phyloP scores from a whole-genome alignment of 371 early-diverging fungal genomes.

The Polyrhizophydium stewartii region DNA sequence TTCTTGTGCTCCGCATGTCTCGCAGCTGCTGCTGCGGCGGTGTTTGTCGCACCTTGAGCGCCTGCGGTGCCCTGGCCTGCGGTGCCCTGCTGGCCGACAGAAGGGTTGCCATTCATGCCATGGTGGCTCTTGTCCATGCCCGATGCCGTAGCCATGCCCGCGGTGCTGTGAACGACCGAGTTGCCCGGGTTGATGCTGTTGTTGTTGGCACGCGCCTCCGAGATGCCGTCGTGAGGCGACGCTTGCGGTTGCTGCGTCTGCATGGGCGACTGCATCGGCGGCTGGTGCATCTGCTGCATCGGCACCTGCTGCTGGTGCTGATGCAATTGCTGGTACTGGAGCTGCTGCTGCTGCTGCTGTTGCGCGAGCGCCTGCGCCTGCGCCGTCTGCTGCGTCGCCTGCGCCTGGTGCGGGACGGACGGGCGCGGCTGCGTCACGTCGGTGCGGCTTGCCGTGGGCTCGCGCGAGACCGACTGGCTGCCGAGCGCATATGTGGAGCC shows the following conservation, averaged over 20 bases:
- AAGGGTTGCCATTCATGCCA: too few relatives aligned
- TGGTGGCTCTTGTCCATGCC: too few relatives aligned
- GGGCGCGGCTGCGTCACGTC: neutral
- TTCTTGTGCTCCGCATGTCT: constrained; percentile 9
- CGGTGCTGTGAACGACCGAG: neutral
- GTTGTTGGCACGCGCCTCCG: too few relatives aligned
- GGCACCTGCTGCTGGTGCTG: constrained; percentile 5
- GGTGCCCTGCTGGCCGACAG: too few relatives aligned
- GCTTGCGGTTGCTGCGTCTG: neutral
- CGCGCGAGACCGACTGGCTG: neutral
- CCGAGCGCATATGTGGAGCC: neutral
- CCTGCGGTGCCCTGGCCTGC: too few relatives aligned
- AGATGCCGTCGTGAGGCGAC: neutral
- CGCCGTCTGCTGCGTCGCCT: constrained; percentile 10
- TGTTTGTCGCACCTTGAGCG: too few relatives aligned
- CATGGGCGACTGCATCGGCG: neutral
- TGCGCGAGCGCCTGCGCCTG: constrained; percentile 7
- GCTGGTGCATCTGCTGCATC: constrained; percentile 1
- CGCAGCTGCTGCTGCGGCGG: neutral
- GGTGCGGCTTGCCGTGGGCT: neutral
- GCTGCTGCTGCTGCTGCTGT: constrained; percentile 5
- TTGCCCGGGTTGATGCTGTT: neutral
- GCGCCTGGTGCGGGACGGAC: constrained; percentile 4
- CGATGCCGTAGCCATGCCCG: too few relatives aligned
- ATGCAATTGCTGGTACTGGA: neutral